Conservation (phyloP, 768 basidiomycete species). For the Mycena amicta region DNA sequence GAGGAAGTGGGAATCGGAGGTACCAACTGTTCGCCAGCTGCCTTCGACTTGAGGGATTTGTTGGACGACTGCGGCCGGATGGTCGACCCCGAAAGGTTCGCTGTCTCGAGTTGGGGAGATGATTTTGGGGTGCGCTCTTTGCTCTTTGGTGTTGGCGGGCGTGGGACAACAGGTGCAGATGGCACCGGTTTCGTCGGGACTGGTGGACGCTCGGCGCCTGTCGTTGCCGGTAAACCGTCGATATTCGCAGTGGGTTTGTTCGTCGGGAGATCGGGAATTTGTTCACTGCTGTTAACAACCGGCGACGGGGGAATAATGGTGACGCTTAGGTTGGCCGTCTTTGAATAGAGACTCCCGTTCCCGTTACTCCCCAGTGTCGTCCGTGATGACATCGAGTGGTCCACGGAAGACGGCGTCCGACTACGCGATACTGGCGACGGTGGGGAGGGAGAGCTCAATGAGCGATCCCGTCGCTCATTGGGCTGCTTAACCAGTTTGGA, state of each 20-base stretch:
- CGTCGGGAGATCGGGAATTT: constrained; percentile 31
- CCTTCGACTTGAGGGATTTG: constrained; percentile 36
- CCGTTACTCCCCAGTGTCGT: constrained; percentile 28
- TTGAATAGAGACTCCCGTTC: background rate
- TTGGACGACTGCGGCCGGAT: constrained; percentile 39
- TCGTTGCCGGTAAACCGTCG: constrained; percentile 16
- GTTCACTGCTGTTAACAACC: constrained; percentile 27
- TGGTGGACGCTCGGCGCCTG: constrained; percentile 16
- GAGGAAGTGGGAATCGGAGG: constrained; percentile 6
- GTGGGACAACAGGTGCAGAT: too few relatives aligned
- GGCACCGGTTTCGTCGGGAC: constrained; percentile 13
- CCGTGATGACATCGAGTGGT: constrained; percentile 14
- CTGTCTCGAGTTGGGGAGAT: constrained; percentile 23
- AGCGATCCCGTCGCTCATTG: constrained; percentile 30
- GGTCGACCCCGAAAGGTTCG: constrained; percentile 28
- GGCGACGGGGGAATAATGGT: constrained; percentile 51
- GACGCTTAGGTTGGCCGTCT: constrained; percentile 38
- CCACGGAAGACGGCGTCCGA: constrained; percentile 25
- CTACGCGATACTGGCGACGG: constrained; percentile 27
- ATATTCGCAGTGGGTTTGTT: constrained; percentile 18
- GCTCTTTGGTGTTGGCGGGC: constrained; percentile 24
- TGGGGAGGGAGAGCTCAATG: constrained; percentile 29
- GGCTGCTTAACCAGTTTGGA: constrained; percentile 41
- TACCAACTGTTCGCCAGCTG: constrained; percentile 17
- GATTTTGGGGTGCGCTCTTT: constrained; percentile 10